These are phyloP conservation scores for Candida rishiriensis DNA, from an alignment of 805 yeast genomes.

Conservation along the genomic window DNA sequence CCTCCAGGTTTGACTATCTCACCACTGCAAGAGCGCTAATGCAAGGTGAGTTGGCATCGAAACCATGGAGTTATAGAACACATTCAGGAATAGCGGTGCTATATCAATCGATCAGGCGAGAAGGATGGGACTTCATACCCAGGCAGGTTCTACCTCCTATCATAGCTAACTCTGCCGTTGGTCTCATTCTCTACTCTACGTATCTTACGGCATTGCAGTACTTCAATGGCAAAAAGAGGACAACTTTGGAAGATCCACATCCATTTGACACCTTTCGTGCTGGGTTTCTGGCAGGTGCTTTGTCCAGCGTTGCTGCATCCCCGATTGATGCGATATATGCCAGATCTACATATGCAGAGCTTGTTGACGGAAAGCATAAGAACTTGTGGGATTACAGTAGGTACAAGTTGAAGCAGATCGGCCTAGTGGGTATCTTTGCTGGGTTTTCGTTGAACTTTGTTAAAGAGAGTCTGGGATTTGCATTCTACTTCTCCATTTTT, in stretches of 20 bases:
- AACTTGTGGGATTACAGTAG: slow-evolving; percentile 76
- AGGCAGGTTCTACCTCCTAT: slow-evolving; percentile 84
- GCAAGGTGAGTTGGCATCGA: slow-evolving; percentile 40
- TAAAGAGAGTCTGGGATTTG: slow-evolving; percentile 82
- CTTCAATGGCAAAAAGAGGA: slow-evolving; percentile 24
- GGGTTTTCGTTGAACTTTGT: slow-evolving; percentile 76
- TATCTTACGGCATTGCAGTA: slow-evolving; percentile 55
- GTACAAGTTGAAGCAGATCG: slow-evolving; percentile 65
- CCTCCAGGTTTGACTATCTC: slow-evolving; percentile 83
- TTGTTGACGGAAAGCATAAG: slow-evolving; percentile 61
- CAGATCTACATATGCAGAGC: slow-evolving; percentile 71
- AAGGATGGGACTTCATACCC: slow-evolving; percentile 87
- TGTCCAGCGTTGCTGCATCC: slow-evolving; percentile 87
- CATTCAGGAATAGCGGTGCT: slow-evolving; percentile 79
- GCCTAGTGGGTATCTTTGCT: slow-evolving; percentile 81
- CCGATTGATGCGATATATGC: slow-evolving; percentile 90
- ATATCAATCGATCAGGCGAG: slow-evolving; percentile 60
- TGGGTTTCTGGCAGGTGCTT: slow-evolving; percentile 81
- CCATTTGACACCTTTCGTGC: slow-evolving; percentile 66
- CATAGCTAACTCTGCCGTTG: slow-evolving; percentile 84
- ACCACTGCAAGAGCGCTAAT: slow-evolving; percentile 56
- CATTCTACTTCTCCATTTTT: slow-evolving; percentile 75
- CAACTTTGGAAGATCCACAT: slow-evolving; percentile 23
- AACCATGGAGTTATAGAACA: slow-evolving; percentile 54
- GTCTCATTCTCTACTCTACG: slow-evolving; percentile 78